Conservation (phyloP, 139 green algal genomes). For the Haematococcus sp. region DNA sequence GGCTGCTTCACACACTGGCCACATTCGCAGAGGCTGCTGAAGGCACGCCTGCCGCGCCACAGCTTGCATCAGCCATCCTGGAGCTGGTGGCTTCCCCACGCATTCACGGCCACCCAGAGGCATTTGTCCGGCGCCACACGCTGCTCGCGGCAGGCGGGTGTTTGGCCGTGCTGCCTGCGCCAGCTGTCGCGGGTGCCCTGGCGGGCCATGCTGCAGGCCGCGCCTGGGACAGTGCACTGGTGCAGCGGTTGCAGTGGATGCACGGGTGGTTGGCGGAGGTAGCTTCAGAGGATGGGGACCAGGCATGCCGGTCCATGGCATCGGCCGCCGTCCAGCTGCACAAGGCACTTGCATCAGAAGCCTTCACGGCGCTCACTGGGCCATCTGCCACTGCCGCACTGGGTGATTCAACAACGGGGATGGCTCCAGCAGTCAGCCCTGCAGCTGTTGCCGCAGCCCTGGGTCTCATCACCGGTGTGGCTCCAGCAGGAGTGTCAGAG, state of each 20-base stretch:
- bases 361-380: too few relatives aligned
- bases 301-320: too few relatives aligned
- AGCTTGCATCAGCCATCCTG: slow-evolving; percentile 58
- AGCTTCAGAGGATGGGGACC: too few relatives aligned
- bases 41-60: slow-evolving; percentile 24
- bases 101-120: slow-evolving; percentile 56
- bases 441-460: too few relatives aligned
- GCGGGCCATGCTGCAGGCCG: background rate
- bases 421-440: too few relatives aligned
- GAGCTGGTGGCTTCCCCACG: slow-evolving; percentile 60
- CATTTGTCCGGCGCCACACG: slow-evolving; percentile 62
- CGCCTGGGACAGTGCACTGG: slow-evolving; percentile 27
- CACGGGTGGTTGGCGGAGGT: slow-evolving; percentile 1
- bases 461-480: too few relatives aligned
- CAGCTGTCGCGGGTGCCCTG: slow-evolving; percentile 48
- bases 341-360: too few relatives aligned
- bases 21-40: slow-evolving; percentile 39
- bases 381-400: too few relatives aligned
- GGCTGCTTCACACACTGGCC: slow-evolving; percentile 60
- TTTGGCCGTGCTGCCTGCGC: slow-evolving; percentile 44
- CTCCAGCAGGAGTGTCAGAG: too few relatives aligned
- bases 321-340: too few relatives aligned
- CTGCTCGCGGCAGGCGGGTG: slow-evolving; percentile 60
- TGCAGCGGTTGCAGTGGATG: slow-evolving; percentile 57
- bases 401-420: too few relatives aligned